Evolutionary conservation across 257 asterid genomes (phyloP), one percentile per base, ranked within the genome.

Genomic region (Solanum bulbocastanum): DNA sequence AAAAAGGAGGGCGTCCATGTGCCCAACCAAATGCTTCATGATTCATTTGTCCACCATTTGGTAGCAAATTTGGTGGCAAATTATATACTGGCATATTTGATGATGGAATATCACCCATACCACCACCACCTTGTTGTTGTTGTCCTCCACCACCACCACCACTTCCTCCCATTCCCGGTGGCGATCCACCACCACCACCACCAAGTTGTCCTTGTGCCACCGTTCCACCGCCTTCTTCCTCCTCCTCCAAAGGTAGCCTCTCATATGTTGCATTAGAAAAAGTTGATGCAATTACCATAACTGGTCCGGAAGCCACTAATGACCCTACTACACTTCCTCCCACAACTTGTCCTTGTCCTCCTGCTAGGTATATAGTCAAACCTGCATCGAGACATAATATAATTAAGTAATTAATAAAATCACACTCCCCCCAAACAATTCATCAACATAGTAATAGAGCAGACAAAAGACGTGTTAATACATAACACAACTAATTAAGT

Each of bases 281-380:
- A 0, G 95, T 94, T 0, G 95, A 91, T 1, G 95, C 97, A 39
- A 94, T 93, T 37, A 94, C 95, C 95, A 94, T 94, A 4, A 94
- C 97, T 0, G 97, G 97, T 4, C 95, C 97, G 1, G 93, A 91
- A 4, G 97, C 95, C 72, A 93, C 91, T 6, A 94, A 88, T 0
- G 97, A 33, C 4, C 97, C 97, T 39, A 93, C 95, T 15, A 94
- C 97, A 25, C 95, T 92, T 10, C 97, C 97, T 0, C 97, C 97
- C 11, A 94, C 74, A 11, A 94, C 95, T 86, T 94, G 97, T 32
- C 97, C 97, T 78, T 94, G 97, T 5, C 92, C 92, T 1, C 95
- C 95, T 1, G 95, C 93, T n/a, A 94, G 84, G 83, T 93, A 94
- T 35, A 92, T 92, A 15, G 97, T 93, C 87, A 94, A 87, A 69